phyloP scores from a whole-genome alignment of 1,284 basidiomycete genomes.

The Calocybe gambosa region DNA sequence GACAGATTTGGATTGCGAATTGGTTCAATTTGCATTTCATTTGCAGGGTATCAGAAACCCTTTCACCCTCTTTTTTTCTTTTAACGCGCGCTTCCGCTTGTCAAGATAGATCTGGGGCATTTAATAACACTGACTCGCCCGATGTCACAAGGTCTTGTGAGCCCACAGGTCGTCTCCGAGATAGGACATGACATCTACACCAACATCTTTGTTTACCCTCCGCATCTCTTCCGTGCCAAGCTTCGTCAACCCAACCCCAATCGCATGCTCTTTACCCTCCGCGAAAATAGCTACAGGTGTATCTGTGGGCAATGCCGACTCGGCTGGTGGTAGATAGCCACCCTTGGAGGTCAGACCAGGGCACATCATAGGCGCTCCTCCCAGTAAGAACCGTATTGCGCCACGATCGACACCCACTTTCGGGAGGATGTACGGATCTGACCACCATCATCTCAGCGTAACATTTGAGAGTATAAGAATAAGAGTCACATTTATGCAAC shows the following conservation, averaged over 20 bases:
- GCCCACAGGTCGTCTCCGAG: constrained; percentile 91
- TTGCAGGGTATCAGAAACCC: too few species aligned
- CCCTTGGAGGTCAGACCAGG: constrained; percentile 93
- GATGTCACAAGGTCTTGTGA: constrained; percentile 56
- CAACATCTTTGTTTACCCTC: constrained; percentile 85
- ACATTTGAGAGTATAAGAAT: background rate
- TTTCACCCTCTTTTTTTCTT: background rate
- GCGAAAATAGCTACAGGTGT: constrained; percentile 84
- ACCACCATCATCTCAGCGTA: constrained; percentile 4
- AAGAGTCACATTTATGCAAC: constrained; percentile 77
- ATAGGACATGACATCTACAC: constrained; percentile 82
- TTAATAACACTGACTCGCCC: background rate
- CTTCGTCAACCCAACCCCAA: constrained; percentile 84
- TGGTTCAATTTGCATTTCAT: constrained; percentile 5
- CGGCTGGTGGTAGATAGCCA: constrained; percentile 78
- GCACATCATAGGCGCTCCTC: constrained; percentile 94
- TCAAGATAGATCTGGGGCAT: background rate
- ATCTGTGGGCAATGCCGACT: constrained; percentile 61
- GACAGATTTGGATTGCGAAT: constrained; percentile 7
- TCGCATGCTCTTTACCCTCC: constrained; percentile 94
- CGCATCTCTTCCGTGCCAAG: constrained; percentile 87
- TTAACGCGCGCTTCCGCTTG: background rate
- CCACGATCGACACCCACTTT: constrained; percentile 91
- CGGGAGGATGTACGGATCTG: constrained; percentile 89
- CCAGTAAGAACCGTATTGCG: constrained; percentile 95